These are phyloP conservation scores for Pleurotus salmoneostramineus DNA, from an alignment of 768 basidiomycete genomes.

Conservation along the genomic window DNA sequence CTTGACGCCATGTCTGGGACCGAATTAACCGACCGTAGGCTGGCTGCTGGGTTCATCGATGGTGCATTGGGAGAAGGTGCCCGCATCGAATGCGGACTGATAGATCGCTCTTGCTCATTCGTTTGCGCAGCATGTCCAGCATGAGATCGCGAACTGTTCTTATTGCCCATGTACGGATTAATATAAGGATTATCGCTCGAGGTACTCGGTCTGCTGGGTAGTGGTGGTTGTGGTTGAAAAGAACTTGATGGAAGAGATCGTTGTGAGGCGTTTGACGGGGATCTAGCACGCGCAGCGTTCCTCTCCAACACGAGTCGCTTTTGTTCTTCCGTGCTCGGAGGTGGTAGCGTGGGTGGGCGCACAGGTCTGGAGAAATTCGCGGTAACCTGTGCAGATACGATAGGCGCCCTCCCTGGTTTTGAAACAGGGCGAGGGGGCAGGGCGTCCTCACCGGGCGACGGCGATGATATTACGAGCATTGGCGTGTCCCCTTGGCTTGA, in stretches of 20 bases:
- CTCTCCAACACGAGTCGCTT: conserved; percentile 55
- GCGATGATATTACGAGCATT: conserved; percentile 52
- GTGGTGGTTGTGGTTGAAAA: conserved; percentile 4
- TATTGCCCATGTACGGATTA: conserved; percentile 9
- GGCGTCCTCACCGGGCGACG: conserved; percentile 29
- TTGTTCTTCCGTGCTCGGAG: conserved; percentile 33
- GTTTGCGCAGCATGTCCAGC: background rate
- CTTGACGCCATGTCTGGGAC: conserved; percentile 4
- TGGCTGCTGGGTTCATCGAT: background rate
- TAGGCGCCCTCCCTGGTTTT: conserved; percentile 34
- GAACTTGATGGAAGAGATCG: conserved; percentile 7
- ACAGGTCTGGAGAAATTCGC: conserved; percentile 67
- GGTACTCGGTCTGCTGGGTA: conserved; percentile 10
- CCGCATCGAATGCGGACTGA: background rate
- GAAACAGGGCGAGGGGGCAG: conserved; percentile 13
- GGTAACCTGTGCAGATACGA: conserved; percentile 34
- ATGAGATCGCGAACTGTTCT: background rate
- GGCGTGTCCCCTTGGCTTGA: conserved; percentile 23
- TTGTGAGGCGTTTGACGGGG: conserved; percentile 18
- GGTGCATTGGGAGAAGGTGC: background rate
- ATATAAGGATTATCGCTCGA: conserved; percentile 12
- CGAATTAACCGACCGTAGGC: background rate
- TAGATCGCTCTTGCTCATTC: background rate
- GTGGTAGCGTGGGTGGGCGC: conserved; percentile 35
- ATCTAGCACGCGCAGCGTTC: conserved; percentile 37